These are phyloP conservation scores for Sutorius eximius DNA, from an alignment of 1,284 basidiomycete genomes.

Conservation along the genomic window DNA sequence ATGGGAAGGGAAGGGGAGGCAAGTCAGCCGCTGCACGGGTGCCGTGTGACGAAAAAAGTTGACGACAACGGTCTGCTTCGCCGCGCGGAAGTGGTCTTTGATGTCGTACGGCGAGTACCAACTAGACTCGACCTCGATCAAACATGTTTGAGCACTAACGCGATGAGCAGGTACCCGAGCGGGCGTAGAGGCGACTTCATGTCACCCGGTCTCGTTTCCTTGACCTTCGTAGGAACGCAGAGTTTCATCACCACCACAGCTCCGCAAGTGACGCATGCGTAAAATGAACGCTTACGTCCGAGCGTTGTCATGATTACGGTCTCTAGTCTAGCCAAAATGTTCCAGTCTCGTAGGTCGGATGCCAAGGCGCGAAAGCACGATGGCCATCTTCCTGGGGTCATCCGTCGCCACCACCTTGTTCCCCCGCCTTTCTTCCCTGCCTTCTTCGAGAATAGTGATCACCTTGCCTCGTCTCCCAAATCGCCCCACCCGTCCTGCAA, in stretches of 20 bases:
- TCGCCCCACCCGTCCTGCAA: slow-evolving; percentile 74
- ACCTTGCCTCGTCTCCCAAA: slow-evolving; percentile 66
- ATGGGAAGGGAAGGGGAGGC: not conserved
- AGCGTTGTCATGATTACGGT: slow-evolving; percentile 12
- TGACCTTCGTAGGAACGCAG: slow-evolving; percentile 24
- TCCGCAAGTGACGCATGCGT: not conserved
- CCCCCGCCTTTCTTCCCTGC: slow-evolving; percentile 27
- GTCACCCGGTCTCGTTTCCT: slow-evolving; percentile 8
- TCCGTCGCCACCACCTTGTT: slow-evolving; percentile 34
- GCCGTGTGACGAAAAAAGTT: slow-evolving; percentile 21
- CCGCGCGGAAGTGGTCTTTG: slow-evolving; percentile 4
- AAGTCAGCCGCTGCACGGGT: slow-evolving; percentile 31
- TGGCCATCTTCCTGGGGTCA: slow-evolving; percentile 45
- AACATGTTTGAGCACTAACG: not conserved
- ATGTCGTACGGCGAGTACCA: not conserved
- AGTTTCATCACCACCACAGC: slow-evolving; percentile 22
- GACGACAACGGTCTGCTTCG: not conserved
- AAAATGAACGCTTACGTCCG: slow-evolving; percentile 1
- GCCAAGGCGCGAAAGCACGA: slow-evolving; percentile 49
- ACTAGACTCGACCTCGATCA: not conserved
- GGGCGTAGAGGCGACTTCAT: slow-evolving; percentile 8
- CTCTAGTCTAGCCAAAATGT: slow-evolving; percentile 45
- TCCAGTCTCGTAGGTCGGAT: slow-evolving; percentile 37
- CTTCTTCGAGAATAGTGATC: slow-evolving; percentile 53
- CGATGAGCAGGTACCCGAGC: slow-evolving; percentile 2